Evolutionary conservation across 73 alveolate species (phyloP).

Genomic region (Breviolum minutum): DNA sequence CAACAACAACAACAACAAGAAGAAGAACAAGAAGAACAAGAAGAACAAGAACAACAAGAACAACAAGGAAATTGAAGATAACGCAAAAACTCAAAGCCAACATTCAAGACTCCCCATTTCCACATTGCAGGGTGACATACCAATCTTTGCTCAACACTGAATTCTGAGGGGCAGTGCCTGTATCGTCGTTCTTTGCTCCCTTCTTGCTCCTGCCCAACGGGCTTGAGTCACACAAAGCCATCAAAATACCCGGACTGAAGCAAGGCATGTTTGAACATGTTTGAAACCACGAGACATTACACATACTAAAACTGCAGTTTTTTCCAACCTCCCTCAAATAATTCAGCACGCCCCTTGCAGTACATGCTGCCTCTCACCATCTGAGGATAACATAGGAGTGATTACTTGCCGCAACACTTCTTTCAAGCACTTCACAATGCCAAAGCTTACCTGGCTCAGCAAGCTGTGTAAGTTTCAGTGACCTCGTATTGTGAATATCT

Average conservation of each 20-base stretch:
- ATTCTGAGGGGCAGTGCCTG: not conserved
- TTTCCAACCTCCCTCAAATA: not conserved
- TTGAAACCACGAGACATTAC: no score
- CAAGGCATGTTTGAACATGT: not conserved
- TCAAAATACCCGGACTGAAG: not conserved
- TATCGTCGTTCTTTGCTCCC: slow-evolving; percentile 26
- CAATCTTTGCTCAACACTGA: not conserved
- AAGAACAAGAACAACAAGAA: not conserved
- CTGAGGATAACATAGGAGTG: slow-evolving; percentile 46
- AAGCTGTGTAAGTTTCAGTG: no score
- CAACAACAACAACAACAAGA: no score
- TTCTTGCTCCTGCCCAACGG: slow-evolving; percentile 37
- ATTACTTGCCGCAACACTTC: slow-evolving; percentile 56
- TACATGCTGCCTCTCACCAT: slow-evolving; percentile 22
- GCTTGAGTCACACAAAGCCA: not conserved
- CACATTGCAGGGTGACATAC: not conserved
- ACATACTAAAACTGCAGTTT: no score
- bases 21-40: no score
- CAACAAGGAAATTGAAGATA: not conserved
- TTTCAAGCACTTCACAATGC: slow-evolving; percentile 71
- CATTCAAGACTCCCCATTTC: not conserved
- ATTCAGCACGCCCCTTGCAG: not conserved
- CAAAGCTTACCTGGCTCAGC: slow-evolving; percentile 36
- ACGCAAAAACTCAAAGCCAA: not conserved
- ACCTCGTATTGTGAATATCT: no score